Conservation (phyloP, 225 moss, liverwort and hornwort genomes). For the Rhytidiadelphus loreus region DNA sequence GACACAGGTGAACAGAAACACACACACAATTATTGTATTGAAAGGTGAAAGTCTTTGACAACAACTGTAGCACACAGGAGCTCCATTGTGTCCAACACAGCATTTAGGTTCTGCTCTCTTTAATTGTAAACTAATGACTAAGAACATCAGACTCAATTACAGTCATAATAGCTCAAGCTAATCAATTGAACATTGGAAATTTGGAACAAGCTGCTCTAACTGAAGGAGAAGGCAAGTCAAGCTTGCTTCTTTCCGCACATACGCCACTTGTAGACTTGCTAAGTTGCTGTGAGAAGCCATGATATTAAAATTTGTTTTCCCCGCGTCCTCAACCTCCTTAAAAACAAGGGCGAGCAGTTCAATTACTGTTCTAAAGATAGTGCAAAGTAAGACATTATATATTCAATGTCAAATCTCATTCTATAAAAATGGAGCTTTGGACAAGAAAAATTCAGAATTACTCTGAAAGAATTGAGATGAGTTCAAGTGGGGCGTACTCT, state of each 20-base stretch:
- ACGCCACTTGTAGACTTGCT: not conserved
- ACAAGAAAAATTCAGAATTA: not conserved
- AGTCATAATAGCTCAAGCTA: not conserved
- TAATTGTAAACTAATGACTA: not conserved
- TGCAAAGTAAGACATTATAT: not conserved
- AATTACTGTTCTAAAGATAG: not conserved
- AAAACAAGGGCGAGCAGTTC: not conserved
- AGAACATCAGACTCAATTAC: not conserved
- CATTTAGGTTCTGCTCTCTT: not conserved
- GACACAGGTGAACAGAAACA: not conserved
- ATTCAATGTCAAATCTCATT: not conserved
- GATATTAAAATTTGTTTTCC: not conserved
- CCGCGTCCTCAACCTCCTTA: not conserved
- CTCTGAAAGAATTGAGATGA: not conserved
- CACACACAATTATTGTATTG: not conserved
- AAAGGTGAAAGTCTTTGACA: not conserved
- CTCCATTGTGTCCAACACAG: not conserved
- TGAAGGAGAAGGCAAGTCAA: not conserved
- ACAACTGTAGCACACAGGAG: not conserved
- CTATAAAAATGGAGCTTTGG: not conserved
- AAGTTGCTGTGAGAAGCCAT: not conserved
- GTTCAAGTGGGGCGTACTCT: not conserved
- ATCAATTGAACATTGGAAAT: not conserved
- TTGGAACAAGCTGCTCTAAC: not conserved
- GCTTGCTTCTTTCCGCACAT: not conserved